Evolutionary conservation across 371 early-diverging fungal genomes (phyloP).

Genomic region (Mortierella sp.): DNA sequence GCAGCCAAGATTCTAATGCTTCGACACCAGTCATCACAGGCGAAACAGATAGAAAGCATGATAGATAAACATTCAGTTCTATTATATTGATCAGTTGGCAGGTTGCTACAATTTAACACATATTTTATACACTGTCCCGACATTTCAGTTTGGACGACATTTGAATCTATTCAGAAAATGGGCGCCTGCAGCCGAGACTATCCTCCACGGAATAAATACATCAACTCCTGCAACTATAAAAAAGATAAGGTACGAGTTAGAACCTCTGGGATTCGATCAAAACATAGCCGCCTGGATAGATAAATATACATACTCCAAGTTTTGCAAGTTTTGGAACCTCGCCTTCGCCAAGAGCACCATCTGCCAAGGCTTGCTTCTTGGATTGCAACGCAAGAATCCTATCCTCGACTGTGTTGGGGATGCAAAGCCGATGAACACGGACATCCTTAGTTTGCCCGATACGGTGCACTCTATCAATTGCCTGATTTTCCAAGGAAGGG

Average conservation of each 20-base stretch:
- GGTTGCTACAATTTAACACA: background rate
- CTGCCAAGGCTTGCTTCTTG: conserved; percentile 48
- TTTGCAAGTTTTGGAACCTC: conserved; percentile 40
- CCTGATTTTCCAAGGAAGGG: conserved; percentile 82
- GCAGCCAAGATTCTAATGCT: no score
- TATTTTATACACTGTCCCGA: background rate
- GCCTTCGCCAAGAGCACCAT: conserved; percentile 54
- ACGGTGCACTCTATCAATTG: conserved; percentile 80
- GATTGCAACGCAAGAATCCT: conserved; percentile 58
- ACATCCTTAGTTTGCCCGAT: conserved; percentile 73
- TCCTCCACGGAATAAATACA: conserved; percentile 42
- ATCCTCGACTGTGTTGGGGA: conserved; percentile 63
- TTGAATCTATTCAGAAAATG: background rate
- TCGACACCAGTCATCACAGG: no score
- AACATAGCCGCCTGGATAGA: background rate
- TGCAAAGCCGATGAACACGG: conserved; percentile 59
- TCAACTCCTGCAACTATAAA: conserved; percentile 41
- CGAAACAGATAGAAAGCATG: no score
- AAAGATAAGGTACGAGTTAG: background rate
- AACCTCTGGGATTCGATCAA: background rate
- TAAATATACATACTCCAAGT: conserved; percentile 39
- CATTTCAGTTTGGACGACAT: background rate
- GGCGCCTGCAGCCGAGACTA: background rate
- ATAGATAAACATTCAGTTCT: no score
- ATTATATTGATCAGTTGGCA: no score